Conservation (phyloP, 2,329 filamentous ascomycete genomes). For the Fragosphaeria purpurea region DNA sequence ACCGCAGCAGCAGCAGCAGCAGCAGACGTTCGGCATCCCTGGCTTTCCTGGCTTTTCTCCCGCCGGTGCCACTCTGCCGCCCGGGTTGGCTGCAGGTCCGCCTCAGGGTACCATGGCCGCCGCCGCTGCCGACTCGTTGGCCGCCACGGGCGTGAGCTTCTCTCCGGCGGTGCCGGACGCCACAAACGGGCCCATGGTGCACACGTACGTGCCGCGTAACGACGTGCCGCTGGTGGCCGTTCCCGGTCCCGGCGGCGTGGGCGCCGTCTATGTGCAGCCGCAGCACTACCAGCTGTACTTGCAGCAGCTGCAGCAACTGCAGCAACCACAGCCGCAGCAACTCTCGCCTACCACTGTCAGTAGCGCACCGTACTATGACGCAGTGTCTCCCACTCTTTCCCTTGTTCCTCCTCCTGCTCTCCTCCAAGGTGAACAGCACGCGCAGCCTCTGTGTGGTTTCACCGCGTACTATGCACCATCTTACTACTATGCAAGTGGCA, state of each 20-base stretch:
- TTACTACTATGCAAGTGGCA: too few relatives aligned
- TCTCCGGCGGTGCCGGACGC: constrained; percentile 51
- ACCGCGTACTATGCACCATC: too few relatives aligned
- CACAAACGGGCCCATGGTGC: constrained; percentile 42
- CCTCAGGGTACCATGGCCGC: not conserved
- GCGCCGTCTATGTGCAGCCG: constrained; percentile 10
- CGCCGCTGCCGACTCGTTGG: constrained; percentile 6
- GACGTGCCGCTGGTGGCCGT: constrained; percentile 27
- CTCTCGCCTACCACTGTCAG: constrained; percentile 10
- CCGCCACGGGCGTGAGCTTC: constrained; percentile 36
- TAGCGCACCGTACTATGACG: not conserved
- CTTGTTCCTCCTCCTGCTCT: too few relatives aligned
- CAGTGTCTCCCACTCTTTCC: too few relatives aligned
- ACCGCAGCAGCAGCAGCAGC: not conserved
- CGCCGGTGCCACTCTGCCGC: too few relatives aligned
- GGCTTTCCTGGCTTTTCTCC: too few relatives aligned
- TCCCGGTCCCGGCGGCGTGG: constrained; percentile 4
- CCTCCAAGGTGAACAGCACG: too few relatives aligned
- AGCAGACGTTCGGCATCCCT: not conserved
- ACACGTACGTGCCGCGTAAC: constrained; percentile 46
- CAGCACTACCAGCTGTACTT: too few relatives aligned
- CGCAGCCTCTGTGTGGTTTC: too few relatives aligned
- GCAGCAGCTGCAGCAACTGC: too few relatives aligned
- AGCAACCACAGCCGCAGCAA: not conserved
- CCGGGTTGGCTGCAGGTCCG: too few relatives aligned